phyloP scores from a whole-genome alignment of 2,329 filamentous ascomycete species.

The Ophiostoma triangulosporum region DNA sequence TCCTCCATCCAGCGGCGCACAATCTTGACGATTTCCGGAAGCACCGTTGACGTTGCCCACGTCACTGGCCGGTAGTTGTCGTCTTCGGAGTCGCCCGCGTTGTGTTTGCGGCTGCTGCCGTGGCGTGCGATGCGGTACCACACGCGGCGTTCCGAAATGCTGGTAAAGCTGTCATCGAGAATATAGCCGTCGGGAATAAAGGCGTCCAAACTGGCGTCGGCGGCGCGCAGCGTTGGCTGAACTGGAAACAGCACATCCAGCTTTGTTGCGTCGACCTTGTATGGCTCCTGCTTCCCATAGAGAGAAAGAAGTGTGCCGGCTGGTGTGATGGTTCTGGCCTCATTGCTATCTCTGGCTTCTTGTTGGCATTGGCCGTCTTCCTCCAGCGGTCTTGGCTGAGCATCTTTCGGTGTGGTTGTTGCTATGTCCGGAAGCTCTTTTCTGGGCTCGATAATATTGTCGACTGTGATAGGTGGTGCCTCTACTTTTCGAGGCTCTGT shows the following conservation, averaged over 20 bases:
- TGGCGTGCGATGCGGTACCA: conserved; percentile 53
- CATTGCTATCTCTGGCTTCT: background rate
- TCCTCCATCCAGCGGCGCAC: conserved; percentile 55
- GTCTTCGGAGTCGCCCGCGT: conserved; percentile 29
- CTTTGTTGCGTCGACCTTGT: background rate
- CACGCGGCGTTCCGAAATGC: conserved; percentile 43
- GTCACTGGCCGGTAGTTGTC: conserved; percentile 45
- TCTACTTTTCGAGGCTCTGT: background rate
- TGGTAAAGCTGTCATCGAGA: conserved; percentile 38
- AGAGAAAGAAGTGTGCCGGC: conserved; percentile 9
- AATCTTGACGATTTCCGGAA: conserved; percentile 40
- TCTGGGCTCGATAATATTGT: background rate
- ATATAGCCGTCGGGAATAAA: conserved; percentile 30
- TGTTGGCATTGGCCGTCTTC: background rate
- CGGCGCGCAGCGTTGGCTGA: background rate
- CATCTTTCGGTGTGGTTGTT: background rate
- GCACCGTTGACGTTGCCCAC: conserved; percentile 42
- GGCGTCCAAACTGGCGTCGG: conserved; percentile 7
- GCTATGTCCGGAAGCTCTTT: background rate
- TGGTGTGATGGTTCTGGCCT: background rate
- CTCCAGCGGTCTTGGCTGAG: background rate
- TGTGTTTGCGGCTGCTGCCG: conserved; percentile 43
- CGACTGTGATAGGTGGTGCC: background rate
- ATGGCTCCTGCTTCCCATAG: conserved; percentile 15
- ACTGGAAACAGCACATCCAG: conserved; percentile 8